phyloP scores from a whole-genome alignment of 2,329 filamentous ascomycete genomes.

The Calonectria pauciramosa region DNA sequence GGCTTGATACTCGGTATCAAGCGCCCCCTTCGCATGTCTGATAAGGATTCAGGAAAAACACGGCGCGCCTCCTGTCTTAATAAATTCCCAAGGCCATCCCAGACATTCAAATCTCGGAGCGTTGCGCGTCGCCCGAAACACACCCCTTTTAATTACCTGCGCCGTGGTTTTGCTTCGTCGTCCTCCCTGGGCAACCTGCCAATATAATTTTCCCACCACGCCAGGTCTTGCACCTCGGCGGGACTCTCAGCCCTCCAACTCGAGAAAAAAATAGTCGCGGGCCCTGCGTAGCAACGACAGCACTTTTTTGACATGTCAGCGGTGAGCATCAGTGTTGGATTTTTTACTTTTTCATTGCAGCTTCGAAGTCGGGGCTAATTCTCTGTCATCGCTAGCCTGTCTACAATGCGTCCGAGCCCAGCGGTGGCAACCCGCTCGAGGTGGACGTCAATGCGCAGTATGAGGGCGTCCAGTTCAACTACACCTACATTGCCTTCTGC shows the following conservation, averaged over 20 bases:
- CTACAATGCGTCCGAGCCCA: constrained; percentile 29
- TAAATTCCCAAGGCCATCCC: not conserved
- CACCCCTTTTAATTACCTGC: not conserved
- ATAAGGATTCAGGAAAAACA: constrained; percentile 8
- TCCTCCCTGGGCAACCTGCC: not conserved
- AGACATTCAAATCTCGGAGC: constrained; percentile 7
- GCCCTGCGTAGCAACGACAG: not conserved
- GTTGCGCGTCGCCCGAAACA: not conserved
- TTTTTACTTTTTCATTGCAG: not conserved
- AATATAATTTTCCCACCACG: not conserved
- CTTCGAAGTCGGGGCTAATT: not conserved
- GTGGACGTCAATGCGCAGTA: constrained; percentile 31
- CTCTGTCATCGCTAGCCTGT: not conserved
- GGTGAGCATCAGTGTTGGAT: constrained; percentile 8
- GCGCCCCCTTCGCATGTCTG: not conserved
- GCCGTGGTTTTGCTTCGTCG: not conserved
- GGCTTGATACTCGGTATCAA: not conserved
- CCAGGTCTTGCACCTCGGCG: not conserved
- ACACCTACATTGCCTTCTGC: constrained; percentile 32
- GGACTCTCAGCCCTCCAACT: not conserved
- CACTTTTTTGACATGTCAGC: constrained; percentile 15
- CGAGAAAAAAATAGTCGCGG: not conserved
- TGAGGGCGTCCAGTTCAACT: constrained; percentile 28
- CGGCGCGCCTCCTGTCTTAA: not conserved
- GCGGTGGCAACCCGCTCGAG: constrained; percentile 29